Evolutionary conservation across 1,139 yeast genomes (phyloP).

Genomic region (Geotrichum histeridarum): DNA sequence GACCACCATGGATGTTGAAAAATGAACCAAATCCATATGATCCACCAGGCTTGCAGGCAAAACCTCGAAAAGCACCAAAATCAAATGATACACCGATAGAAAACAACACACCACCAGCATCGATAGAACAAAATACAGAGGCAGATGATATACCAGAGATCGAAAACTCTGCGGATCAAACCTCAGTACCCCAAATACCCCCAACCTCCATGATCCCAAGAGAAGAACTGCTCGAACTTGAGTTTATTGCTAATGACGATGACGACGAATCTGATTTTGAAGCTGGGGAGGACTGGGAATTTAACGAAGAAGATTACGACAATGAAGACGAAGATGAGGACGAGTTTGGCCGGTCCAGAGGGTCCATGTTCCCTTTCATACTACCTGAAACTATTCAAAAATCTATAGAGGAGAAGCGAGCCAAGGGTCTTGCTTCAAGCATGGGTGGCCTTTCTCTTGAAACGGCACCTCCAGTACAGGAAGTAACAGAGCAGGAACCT

Average conservation of each 20-base stretch:
- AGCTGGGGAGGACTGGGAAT: slow-evolving; percentile 41
- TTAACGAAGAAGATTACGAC: slow-evolving; percentile 37
- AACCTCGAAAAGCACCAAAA: not conserved
- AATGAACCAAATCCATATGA: slow-evolving; percentile 15
- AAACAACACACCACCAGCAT: not conserved
- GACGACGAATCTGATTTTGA: slow-evolving; percentile 42
- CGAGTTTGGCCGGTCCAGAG: slow-evolving; percentile 39
- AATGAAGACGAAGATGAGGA: slow-evolving; percentile 39
- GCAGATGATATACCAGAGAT: not conserved
- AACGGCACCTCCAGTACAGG: not conserved
- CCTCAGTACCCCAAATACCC: not conserved
- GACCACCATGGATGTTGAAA: slow-evolving; percentile 19
- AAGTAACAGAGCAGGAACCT: not conserved
- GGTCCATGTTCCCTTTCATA: slow-evolving; percentile 35
- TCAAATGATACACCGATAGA: slow-evolving; percentile 7
- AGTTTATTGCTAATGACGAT: slow-evolving; percentile 51
- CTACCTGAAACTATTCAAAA: slow-evolving; percentile 13
- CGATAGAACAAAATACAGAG: not conserved
- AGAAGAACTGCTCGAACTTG: slow-evolving; percentile 48
- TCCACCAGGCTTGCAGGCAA: slow-evolving; percentile 7
- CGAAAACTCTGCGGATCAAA: not conserved
- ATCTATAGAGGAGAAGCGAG: slow-evolving; percentile 12
- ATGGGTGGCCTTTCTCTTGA: not conserved
- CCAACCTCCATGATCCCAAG: not conserved
- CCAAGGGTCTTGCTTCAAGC: not conserved